A percentile compares a stretch with the other conserved stretches of the same genome.
phyloP scores from a whole-genome alignment of 2,329 filamentous ascomycete species.

The Biscogniauxia sp. region DNA sequence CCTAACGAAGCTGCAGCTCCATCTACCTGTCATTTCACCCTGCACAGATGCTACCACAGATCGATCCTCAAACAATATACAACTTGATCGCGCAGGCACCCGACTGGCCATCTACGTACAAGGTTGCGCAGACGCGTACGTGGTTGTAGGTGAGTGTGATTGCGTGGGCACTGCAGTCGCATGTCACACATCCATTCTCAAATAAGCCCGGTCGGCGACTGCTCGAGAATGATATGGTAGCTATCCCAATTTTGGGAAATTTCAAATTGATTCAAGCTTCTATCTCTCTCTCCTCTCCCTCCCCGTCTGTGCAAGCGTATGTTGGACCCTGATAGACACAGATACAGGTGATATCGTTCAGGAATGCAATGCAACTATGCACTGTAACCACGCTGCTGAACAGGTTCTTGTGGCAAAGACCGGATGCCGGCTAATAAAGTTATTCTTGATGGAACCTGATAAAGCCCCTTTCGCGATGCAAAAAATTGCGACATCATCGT shows the following conservation, averaged over 20 bases:
- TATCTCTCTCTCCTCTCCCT: background rate
- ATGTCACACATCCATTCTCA: background rate
- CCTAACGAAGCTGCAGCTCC: background rate
- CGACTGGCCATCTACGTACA: slow-evolving; percentile 1
- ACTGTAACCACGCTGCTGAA: slow-evolving; percentile 1
- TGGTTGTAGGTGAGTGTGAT: background rate
- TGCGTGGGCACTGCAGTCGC: background rate
- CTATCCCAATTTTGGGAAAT: background rate
- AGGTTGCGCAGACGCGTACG: background rate
- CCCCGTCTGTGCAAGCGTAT: background rate
- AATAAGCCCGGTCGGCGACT: background rate
- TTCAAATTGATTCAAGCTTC: background rate
- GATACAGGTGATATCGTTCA: background rate
- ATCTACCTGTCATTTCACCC: background rate
- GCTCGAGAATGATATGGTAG: background rate
- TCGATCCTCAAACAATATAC: background rate
- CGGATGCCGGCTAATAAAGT: slow-evolving; percentile 1
- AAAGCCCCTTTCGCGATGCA: background rate
- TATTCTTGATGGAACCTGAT: background rate
- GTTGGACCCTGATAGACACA: background rate
- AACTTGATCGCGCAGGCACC: slow-evolving; percentile 1
- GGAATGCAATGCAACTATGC: slow-evolving; percentile 1
- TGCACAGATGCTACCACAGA: slow-evolving; percentile 1
- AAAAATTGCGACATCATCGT: background rate
- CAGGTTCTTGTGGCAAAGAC: background rate